A percentile compares a stretch with the other conserved stretches of the same genome.
Conservation (phyloP, 768 basidiomycete genomes). For the Russula foetens region DNA sequence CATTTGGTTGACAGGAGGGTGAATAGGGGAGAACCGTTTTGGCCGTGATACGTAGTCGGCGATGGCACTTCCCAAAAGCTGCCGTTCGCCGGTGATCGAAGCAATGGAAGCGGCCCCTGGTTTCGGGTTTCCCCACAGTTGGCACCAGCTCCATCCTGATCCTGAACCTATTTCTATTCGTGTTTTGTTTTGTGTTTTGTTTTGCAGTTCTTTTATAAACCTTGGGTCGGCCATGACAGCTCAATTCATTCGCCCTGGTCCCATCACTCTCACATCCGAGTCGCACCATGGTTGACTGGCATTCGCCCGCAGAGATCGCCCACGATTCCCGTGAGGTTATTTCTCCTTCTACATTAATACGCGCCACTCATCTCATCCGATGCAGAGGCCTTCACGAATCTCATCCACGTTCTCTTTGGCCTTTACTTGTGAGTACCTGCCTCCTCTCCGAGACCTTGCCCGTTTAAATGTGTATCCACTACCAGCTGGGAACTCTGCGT, state of each 20-base stretch:
- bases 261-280: background rate
- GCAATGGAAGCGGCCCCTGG: background rate
- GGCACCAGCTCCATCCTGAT: too few relatives aligned
- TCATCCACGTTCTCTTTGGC: slow-evolving; percentile 38
- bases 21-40: slow-evolving; percentile 11
- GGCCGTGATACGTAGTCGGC: background rate
- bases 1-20: slow-evolving; percentile 3
- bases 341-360: background rate
- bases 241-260: background rate
- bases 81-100: background rate
- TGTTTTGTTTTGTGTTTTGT: too few relatives aligned
- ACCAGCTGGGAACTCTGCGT: slow-evolving; percentile 38
- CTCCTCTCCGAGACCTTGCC: background rate
- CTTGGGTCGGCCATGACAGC: background rate
- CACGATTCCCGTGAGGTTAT: slow-evolving; percentile 29
- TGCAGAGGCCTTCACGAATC: slow-evolving; percentile 32
- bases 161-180: too few relatives aligned
- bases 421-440: slow-evolving; percentile 34
- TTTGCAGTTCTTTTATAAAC: slow-evolving; percentile 1
- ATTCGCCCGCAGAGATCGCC: slow-evolving; percentile 31
- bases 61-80: slow-evolving; percentile 10
- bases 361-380: background rate
- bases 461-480: background rate
- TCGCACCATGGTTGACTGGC: slow-evolving; percentile 34
- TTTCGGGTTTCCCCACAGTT: background rate